Conservation (phyloP, 2,329 filamentous ascomycete genomes). For the Botrytis galanthina region DNA sequence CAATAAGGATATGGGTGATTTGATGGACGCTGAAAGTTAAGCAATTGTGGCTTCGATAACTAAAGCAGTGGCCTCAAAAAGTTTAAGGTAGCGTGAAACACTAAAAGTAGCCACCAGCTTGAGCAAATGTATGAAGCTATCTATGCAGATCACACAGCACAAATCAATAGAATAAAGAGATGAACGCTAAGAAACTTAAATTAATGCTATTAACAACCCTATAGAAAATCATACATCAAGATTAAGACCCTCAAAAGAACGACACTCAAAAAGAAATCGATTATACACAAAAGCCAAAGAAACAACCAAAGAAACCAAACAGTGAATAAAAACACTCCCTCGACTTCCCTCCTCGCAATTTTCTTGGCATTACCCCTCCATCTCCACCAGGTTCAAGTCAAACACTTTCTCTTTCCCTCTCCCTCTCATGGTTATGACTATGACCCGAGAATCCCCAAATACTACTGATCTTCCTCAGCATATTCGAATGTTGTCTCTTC, state of each 20-base stretch:
- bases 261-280: neutral
- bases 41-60: neutral
- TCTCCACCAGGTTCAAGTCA: neutral
- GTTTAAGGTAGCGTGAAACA: neutral
- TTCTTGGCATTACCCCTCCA: neutral
- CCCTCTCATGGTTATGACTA: constrained; percentile 2
- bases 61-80: neutral
- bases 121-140: neutral
- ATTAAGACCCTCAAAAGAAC: neutral
- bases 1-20: neutral
- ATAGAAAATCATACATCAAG: neutral
- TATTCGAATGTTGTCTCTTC: constrained; percentile 25
- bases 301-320: neutral
- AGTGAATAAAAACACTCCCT: neutral
- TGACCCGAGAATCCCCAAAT: constrained; percentile 15
- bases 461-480: constrained; percentile 22
- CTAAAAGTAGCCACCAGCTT: neutral
- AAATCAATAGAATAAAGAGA: neutral
- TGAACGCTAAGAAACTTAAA: neutral
- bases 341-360: neutral
- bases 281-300: neutral
- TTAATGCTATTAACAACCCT: neutral
- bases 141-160: neutral
- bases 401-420: neutral
- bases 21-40: neutral